Conservation (phyloP, 106 monocot species). For the Hemerocallis citrina region DNA sequence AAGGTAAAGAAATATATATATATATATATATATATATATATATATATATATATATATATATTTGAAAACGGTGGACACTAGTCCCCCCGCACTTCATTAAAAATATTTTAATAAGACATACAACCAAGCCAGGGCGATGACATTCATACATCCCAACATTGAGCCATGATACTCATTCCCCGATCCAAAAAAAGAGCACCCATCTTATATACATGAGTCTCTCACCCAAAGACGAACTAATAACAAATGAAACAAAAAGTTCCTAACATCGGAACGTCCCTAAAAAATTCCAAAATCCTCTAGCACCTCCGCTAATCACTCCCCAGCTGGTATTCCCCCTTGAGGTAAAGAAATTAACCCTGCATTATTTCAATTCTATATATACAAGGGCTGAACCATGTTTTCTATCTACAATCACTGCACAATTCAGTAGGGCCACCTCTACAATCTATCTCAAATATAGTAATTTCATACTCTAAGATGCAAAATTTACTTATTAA, state of each 20-base stretch:
- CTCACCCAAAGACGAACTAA: neutral
- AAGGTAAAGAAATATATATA: neutral
- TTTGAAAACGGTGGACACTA: neutral
- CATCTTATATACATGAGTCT: neutral
- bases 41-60: slow-evolving; percentile 1
- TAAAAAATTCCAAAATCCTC: too few relatives aligned
- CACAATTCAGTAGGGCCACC: neutral
- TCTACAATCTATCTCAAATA: neutral
- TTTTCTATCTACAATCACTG: neutral
- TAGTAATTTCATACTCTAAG: neutral
- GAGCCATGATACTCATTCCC: neutral
- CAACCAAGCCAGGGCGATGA: neutral
- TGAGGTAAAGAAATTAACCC: too few relatives aligned
- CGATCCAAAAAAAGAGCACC: neutral
- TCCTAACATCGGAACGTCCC: too few relatives aligned
- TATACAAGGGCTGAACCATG: neutral
- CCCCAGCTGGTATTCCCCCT: too few relatives aligned
- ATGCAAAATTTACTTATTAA: neutral
- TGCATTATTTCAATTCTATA: neutral
- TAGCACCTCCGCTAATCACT: too few relatives aligned
- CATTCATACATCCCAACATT: neutral
- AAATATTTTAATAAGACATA: neutral
- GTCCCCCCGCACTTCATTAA: too few relatives aligned
- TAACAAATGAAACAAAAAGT: too few relatives aligned
- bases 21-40: slow-evolving; percentile 1